A percentile compares a stretch with the other conserved stretches of the same genome.
phyloP scores from a whole-genome alignment of 164 flowering plant genomes.

The Vitis cinerea region DNA sequence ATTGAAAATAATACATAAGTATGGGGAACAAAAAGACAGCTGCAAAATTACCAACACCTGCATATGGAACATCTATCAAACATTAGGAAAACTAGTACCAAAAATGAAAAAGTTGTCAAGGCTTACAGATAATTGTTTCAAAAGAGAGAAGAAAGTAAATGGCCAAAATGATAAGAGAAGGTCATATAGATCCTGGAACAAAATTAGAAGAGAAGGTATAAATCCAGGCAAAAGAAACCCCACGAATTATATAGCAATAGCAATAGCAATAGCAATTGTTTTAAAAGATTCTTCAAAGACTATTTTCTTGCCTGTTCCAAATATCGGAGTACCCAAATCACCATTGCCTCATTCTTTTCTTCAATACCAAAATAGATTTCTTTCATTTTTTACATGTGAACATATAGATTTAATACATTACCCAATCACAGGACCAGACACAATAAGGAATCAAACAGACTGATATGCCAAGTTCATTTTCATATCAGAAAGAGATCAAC shows the following conservation, averaged over 20 bases:
- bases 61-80: conserved; percentile 18
- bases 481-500: too few species aligned
- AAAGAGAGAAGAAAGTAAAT: neutral
- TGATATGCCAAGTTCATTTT: too few species aligned
- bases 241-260: too few species aligned
- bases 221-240: too few species aligned
- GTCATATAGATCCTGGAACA: too few species aligned
- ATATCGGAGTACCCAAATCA: neutral
- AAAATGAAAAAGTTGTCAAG: neutral
- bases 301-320: neutral
- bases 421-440: too few species aligned
- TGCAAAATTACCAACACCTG: conserved; percentile 77
- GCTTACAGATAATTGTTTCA: neutral
- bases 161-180: too few species aligned
- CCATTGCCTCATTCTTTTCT: neutral
- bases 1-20: conserved; percentile 48
- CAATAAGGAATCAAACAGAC: too few species aligned
- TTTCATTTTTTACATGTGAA: too few species aligned
- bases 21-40: conserved; percentile 77
- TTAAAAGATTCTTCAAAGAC: neutral
- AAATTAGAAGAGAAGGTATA: too few species aligned
- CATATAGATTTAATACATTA: too few species aligned
- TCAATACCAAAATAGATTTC: neutral
- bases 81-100: neutral
- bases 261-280: too few species aligned